Evolutionary conservation across 2,329 filamentous ascomycete genomes (phyloP), one percentile per base, ranked within the genome.

Genomic region (Cladosporium oxysporum): DNA sequence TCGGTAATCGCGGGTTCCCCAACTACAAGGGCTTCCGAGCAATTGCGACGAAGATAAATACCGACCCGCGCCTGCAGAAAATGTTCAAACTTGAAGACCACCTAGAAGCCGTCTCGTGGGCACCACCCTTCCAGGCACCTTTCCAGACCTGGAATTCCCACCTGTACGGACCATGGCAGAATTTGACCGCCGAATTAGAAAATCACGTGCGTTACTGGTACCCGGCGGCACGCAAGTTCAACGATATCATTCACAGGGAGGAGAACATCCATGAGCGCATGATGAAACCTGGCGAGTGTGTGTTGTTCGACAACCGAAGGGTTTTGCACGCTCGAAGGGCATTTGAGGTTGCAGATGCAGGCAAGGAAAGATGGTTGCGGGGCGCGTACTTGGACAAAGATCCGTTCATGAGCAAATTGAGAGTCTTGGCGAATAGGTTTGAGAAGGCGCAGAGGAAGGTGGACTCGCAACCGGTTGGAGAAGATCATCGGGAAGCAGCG

Each of bases 271-370:
- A 89, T 73, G 84, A 94, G 80, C 83, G 90, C 66, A 90, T 90
- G 77, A 82, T 97, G 77, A 81, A 87, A 63, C 88, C 91, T 4
- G 95, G 94, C 3, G 91, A 97, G 74, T 96, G 92, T 75, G 93
- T 93, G 14, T 84, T 99, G n/a, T 98, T 99, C 75, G 90, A 96
- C 76, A 98, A 98, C 75, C 80, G 88, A 66, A 84, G 94, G 21
- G 83, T 96, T n/a, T 78, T 96, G 74, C 95, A 98, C 80, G 94
- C 93, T 0, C 83, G 95, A 4, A 85, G 83, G 18, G 86, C 88
- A 33, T 98, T 98, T 77, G 88, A 93, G 72, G 79, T 84, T 0
- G 79, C 78, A 0, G 88, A 94, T 75, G 79, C 83, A 0, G 79
- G 79, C 0, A 83, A 84, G 7, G 85, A 88, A 68, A 83, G 94